Evolutionary conservation across 768 basidiomycete genomes (phyloP).

Genomic region (Termitomyces sp.): DNA sequence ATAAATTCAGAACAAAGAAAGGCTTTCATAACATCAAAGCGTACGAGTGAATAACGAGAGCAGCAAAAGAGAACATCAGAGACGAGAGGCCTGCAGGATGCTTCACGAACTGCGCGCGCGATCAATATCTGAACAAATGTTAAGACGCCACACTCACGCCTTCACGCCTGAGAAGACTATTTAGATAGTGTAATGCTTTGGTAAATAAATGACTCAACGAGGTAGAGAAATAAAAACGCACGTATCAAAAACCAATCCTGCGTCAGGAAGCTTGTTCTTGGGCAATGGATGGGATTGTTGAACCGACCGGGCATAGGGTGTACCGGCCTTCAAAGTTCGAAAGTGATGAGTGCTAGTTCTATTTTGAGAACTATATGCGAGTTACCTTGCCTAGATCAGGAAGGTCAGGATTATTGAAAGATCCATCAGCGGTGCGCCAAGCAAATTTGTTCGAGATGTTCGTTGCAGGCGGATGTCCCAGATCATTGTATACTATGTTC

Average conservation of each 20-base stretch:
- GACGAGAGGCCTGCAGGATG: conserved; percentile 81
- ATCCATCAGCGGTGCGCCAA: conserved; percentile 76
- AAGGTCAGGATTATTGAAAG: conserved; percentile 63
- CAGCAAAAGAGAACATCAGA: conserved; percentile 79
- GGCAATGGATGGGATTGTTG: conserved; percentile 66
- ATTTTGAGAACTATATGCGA: neutral
- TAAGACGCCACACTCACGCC: conserved; percentile 35
- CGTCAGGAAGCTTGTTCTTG: conserved; percentile 66
- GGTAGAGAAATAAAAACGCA: conserved; percentile 20
- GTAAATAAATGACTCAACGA: neutral
- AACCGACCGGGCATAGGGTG: conserved; percentile 81
- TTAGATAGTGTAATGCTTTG: neutral
- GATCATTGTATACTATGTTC: conserved; percentile 70
- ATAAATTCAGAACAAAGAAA: neutral
- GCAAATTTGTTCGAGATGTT: conserved; percentile 58
- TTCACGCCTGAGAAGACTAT: conserved; percentile 59
- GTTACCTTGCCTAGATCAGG: conserved; percentile 68
- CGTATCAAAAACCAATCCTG: conserved; percentile 80
- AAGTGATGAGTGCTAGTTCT: neutral
- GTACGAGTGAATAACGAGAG: conserved; percentile 76
- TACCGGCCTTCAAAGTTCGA: conserved; percentile 43
- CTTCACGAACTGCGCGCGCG: conserved; percentile 48
- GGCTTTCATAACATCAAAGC: conserved; percentile 7
- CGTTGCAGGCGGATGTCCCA: conserved; percentile 75
- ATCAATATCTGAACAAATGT: neutral